phyloP scores from a whole-genome alignment of 2,329 filamentous ascomycete genomes.

The Fusarium sp. region DNA sequence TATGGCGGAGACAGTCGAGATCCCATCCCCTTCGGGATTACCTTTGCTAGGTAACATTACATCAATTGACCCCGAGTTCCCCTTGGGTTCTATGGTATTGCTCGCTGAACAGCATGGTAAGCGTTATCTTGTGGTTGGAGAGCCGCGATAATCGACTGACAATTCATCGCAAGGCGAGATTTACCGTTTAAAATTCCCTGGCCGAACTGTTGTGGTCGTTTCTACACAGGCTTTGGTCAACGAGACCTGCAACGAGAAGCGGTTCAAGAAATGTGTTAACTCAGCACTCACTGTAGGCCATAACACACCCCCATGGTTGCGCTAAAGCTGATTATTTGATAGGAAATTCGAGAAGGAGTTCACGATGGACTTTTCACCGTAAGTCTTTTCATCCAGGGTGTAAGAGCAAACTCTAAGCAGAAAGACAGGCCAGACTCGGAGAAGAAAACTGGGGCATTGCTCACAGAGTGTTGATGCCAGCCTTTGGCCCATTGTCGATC shows the following conservation, averaged over 20 bases:
- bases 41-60: constrained; percentile 75
- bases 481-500: constrained; percentile 78
- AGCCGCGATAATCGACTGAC: not conserved
- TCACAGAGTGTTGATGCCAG: constrained; percentile 74
- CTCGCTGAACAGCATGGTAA: constrained; percentile 75
- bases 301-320: not conserved
- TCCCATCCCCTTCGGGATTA: constrained; percentile 73
- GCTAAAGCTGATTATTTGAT: not conserved
- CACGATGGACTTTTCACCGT: constrained; percentile 78
- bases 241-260: constrained; percentile 74
- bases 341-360: constrained; percentile 72
- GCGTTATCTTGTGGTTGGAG: constrained; percentile 10
- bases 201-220: constrained; percentile 60
- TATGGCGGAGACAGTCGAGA: constrained; percentile 55
- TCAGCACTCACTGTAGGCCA: constrained; percentile 59
- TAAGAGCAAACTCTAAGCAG: not conserved
- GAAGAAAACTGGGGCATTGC: constrained; percentile 77
- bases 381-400: constrained; percentile 16
- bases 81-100: constrained; percentile 65
- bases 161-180: constrained; percentile 21
- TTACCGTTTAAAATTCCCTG: constrained; percentile 32
- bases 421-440: constrained; percentile 56
- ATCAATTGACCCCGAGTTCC: constrained; percentile 71
- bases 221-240: constrained; percentile 70
- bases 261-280: constrained; percentile 71